Percentiles rank a stretch among this genome's conserved stretches.
These are phyloP conservation scores for Amoeboradix gromovi DNA, from an alignment of 371 early-diverging fungal genomes.

Conservation along the genomic window DNA sequence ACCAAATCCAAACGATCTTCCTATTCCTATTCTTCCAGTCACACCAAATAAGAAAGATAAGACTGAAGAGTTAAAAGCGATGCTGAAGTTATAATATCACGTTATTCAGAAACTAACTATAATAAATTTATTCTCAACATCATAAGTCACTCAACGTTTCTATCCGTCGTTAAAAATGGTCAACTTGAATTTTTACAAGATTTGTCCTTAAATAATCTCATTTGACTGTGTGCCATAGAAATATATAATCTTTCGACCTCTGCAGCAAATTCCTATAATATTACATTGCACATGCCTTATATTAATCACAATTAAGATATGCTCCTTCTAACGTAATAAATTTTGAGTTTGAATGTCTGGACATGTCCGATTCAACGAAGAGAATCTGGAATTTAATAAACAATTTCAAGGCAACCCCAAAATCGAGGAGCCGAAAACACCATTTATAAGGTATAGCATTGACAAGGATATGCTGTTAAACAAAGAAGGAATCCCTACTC, in stretches of 20 bases:
- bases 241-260: too few relatives aligned
- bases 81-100: background rate
- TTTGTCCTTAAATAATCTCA: too few relatives aligned
- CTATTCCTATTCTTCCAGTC: background rate
- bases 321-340: too few relatives aligned
- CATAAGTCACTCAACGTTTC: too few relatives aligned
- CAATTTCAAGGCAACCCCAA: background rate
- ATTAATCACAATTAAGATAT: too few relatives aligned
- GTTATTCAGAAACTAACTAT: too few relatives aligned
- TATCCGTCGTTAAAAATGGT: too few relatives aligned
- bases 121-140: background rate
- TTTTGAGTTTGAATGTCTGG: too few relatives aligned
- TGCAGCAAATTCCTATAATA: too few relatives aligned
- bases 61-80: background rate
- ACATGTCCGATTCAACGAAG: background rate
- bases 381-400: background rate
- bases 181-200: too few relatives aligned
- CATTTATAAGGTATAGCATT: background rate
- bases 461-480: background rate
- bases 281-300: too few relatives aligned
- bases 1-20: background rate
- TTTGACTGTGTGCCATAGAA: too few relatives aligned
- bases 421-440: background rate
- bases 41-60: background rate
- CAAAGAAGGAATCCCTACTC: background rate